Conservation (phyloP, 257 asterid genomes). For the Nyctanthes arbortristis region DNA sequence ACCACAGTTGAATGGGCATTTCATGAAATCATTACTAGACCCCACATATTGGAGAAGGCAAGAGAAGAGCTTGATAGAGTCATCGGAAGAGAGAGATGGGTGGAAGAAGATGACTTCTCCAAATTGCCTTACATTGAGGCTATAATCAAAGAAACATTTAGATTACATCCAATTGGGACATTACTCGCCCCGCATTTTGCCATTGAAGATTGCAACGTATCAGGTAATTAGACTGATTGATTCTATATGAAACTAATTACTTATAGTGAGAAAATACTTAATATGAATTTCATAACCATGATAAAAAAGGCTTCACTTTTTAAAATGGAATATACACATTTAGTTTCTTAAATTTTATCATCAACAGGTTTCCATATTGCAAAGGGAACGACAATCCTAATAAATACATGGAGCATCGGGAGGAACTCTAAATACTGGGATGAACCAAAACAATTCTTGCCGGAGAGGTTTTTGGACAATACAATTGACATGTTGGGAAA, state of each 20-base stretch:
- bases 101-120: slow-evolving; percentile 36
- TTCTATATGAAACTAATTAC: no score
- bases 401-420: slow-evolving; percentile 35
- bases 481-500: slow-evolving; percentile 23
- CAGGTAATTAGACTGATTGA: no score
- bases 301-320: no score
- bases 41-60: slow-evolving; percentile 21
- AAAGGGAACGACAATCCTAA: slow-evolving; percentile 24
- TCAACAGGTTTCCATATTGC: slow-evolving; percentile 27
- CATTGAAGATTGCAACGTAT: slow-evolving; percentile 30
- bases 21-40: slow-evolving; percentile 31
- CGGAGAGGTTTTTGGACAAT: slow-evolving; percentile 24
- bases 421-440: slow-evolving; percentile 26
- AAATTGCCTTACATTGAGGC: slow-evolving; percentile 36
- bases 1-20: slow-evolving; percentile 35
- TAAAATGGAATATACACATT: no score
- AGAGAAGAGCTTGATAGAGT: no score
- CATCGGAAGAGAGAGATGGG: slow-evolving; percentile 40
- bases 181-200: slow-evolving; percentile 27
- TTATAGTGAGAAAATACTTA: no score
- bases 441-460: slow-evolving; percentile 15
- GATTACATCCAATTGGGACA: slow-evolving; percentile 38
- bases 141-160: slow-evolving; percentile 36
- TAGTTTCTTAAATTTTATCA: no score
- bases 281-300: no score